Percentiles rank a stretch among this genome's conserved stretches.
phyloP scores from a whole-genome alignment of 164 flowering plant genomes.

The Kalanchoe fedtschenkoi region DNA sequence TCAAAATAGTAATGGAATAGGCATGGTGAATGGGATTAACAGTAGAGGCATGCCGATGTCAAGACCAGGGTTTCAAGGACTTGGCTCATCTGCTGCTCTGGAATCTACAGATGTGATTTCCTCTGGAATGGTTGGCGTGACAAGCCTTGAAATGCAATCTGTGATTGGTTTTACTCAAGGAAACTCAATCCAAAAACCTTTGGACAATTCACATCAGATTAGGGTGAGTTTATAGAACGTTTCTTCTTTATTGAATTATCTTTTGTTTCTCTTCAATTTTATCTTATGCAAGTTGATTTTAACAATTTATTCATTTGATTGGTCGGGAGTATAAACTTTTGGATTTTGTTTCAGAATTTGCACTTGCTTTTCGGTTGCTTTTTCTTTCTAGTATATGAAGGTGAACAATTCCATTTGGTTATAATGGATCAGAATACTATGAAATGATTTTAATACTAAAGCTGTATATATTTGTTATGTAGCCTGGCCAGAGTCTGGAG shows the following conservation, averaged over 20 bases:
- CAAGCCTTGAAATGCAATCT: conserved; percentile 38
- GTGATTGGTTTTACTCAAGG: conserved; percentile 63
- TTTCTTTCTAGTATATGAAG: too few relatives aligned
- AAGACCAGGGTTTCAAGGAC: conserved; percentile 74
- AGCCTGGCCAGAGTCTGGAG: conserved; percentile 53
- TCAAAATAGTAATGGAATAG: conserved; percentile 58
- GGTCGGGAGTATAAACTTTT: background rate
- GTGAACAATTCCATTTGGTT: background rate
- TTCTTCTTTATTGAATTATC: background rate
- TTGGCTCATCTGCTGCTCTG: conserved; percentile 48
- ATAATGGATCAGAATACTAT: background rate
- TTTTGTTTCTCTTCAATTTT: background rate
- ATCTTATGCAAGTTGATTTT: background rate
- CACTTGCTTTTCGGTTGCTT: too few relatives aligned
- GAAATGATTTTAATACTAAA: background rate
- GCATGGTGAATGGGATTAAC: conserved; percentile 48
- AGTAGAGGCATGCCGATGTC: conserved; percentile 55
- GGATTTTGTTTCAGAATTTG: background rate
- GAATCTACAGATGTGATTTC: conserved; percentile 61
- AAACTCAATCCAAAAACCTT: conserved; percentile 58
- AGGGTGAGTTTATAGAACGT: conserved; percentile 40
- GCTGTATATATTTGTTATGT: conserved; percentile 6
- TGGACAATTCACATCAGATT: conserved; percentile 60
- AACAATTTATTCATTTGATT: background rate
- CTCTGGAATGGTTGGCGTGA: conserved; percentile 41